These are phyloP conservation scores for Camellia japonica DNA, from an alignment of 148 eudicot species.

Conservation along the genomic window DNA sequence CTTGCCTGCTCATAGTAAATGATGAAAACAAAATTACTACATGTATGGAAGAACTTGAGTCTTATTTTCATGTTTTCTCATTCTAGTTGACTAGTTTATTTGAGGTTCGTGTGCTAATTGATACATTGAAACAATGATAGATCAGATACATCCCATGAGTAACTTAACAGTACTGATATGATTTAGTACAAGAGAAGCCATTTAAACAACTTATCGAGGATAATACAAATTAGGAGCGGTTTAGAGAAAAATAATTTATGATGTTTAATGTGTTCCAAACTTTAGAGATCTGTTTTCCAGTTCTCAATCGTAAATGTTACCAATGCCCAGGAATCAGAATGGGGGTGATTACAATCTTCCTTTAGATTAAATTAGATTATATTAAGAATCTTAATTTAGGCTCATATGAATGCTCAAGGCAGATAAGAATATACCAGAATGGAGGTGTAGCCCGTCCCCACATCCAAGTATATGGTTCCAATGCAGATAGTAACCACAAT, in stretches of 20 bases:
- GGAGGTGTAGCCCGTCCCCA: slow-evolving; percentile 81
- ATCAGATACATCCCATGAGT: too few species aligned
- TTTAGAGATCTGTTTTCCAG: too few species aligned
- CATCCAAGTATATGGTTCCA: slow-evolving; percentile 77
- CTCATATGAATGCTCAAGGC: background rate
- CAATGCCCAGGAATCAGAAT: too few species aligned
- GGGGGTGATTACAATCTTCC: too few species aligned
- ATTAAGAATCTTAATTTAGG: background rate
- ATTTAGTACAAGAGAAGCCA: too few species aligned
- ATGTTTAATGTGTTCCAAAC: too few species aligned
- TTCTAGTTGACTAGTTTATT: background rate
- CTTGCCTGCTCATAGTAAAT: slow-evolving; percentile 54
- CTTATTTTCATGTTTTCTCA: background rate
- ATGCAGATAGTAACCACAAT: slow-evolving; percentile 83
- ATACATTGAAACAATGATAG: background rate
- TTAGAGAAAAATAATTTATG: too few species aligned
- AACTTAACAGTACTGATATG: background rate
- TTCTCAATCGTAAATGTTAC: too few species aligned
- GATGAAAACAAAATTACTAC: background rate
- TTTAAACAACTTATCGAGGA: too few species aligned
- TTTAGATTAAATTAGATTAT: background rate
- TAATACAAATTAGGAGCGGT: too few species aligned
- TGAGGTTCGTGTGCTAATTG: background rate
- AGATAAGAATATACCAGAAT: slow-evolving; percentile 59
- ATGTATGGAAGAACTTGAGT: background rate